phyloP scores from a whole-genome alignment of 1,284 basidiomycete genomes.

The Paramarasmius palmivorus region DNA sequence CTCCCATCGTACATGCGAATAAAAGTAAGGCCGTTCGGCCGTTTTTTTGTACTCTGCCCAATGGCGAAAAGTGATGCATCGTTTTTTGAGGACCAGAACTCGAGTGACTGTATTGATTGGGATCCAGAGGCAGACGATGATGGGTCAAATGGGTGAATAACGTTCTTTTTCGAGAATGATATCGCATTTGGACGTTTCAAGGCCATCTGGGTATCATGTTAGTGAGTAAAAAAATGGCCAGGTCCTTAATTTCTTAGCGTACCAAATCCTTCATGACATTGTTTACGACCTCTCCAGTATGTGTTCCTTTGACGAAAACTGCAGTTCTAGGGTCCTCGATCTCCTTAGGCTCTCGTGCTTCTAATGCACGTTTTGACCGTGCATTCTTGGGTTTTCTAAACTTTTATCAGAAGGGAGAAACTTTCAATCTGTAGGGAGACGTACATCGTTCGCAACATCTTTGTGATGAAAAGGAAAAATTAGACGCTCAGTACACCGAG shows the following conservation, averaged over 20 bases:
- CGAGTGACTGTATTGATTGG: conserved; percentile 62
- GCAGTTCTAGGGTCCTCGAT: conserved; percentile 85
- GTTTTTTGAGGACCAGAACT: conserved; percentile 95
- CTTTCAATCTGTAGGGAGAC: not conserved
- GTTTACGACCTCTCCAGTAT: conserved; percentile 81
- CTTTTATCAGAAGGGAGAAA: not conserved
- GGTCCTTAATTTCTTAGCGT: conserved; percentile 28
- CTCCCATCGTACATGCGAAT: conserved; percentile 87
- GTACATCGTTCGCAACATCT: conserved; percentile 1
- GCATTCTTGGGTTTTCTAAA: conserved; percentile 95
- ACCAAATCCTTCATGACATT: conserved; percentile 89
- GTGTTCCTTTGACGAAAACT: conserved; percentile 90
- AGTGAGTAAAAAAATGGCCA: not conserved
- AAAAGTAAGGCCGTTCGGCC: conserved; percentile 87
- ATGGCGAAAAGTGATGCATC: conserved; percentile 92
- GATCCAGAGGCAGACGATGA: conserved; percentile 25
- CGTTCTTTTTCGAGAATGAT: conserved; percentile 95
- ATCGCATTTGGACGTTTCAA: conserved; percentile 89
- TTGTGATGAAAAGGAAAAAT: no score
- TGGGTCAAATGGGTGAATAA: conserved; percentile 90
- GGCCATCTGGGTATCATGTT: conserved; percentile 64
- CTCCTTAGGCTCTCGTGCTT: conserved; percentile 86
- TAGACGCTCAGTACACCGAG: no score
- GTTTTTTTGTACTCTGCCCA: conserved; percentile 93
- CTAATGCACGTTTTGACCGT: conserved; percentile 91